Percentiles rank a stretch among this genome's conserved stretches.
Conservation (phyloP, 371 early-diverging fungal species). For the Mortierella sp. region DNA sequence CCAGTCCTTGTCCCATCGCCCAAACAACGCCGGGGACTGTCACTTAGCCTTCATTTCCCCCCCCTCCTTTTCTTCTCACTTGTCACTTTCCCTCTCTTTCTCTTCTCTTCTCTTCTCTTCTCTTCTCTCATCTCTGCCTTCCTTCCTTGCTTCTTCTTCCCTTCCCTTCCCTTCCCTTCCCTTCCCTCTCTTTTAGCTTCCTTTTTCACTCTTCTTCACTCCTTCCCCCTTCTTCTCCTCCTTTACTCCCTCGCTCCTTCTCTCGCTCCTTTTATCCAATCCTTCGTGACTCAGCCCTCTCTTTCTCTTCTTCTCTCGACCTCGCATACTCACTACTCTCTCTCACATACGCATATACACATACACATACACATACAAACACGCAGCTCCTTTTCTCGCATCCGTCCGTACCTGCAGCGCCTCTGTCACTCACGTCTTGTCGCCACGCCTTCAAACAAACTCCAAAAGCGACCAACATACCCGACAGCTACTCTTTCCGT, state of each 20-base stretch:
- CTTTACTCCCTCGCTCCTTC: background rate
- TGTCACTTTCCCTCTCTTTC: slow-evolving; percentile 3
- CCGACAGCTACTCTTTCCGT: background rate
- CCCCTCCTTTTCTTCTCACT: background rate
- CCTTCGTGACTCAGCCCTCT: slow-evolving; percentile 1
- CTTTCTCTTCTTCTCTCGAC: slow-evolving; percentile 7
- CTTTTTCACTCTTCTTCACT: background rate
- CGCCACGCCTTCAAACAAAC: background rate
- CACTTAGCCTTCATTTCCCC: slow-evolving; percentile 21
- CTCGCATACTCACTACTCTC: background rate
- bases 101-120: slow-evolving; percentile 1
- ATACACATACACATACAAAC: background rate
- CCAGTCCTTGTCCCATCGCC: slow-evolving; percentile 11
- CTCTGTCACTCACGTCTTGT: background rate
- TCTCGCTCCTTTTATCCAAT: background rate
- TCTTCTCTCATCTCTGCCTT: background rate
- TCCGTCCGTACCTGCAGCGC: slow-evolving; percentile 16
- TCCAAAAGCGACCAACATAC: background rate
- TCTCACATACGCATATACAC: background rate
- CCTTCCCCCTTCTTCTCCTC: background rate
- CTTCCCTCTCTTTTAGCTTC: background rate
- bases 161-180: background rate
- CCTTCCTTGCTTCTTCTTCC: background rate
- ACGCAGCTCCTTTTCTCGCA: slow-evolving; percentile 5
- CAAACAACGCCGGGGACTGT: slow-evolving; percentile 10